Base-by-base conservation (phyloP, 2,329 filamentous ascomycete genomes). In the Fusarium citri region DNA sequence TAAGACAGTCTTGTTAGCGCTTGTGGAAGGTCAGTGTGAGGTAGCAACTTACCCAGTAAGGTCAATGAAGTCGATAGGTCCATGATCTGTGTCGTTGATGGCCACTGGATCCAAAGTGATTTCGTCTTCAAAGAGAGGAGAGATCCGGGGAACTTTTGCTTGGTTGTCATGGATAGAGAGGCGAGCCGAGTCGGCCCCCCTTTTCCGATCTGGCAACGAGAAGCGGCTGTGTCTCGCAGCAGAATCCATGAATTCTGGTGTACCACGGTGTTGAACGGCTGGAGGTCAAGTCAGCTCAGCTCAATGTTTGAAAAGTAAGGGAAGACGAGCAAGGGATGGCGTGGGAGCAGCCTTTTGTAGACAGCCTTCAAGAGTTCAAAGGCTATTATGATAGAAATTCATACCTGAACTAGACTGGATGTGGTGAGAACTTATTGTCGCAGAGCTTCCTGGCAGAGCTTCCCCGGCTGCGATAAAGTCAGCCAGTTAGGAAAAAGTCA, bases 41-140 rank as follows among this genome's bases (percentile, higher is more conserved):
- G 37, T 16, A 22, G 16, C 23, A 59, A 64, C 76, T 62, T 78
- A 81, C 78, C 80, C 81, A 66, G 81, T 84, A 72, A 84, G 78
- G 71, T 84, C 82, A 57, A 83, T 82, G 37, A 82, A 69, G 25
- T 71, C 69, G 28, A 72, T 31, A 20, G 48, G 40, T 23, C 28
- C 56, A 22, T 78, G 76, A 45, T 74, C 34, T 22, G 55, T 40
- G n/a, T 55, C 64, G 55, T 41, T 63, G 28, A 53, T 50, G 53
- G 43, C 28, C 11, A 34, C 46, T 16, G 34, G 28, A 40, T 53
- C 50, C 9, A 61, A 63, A 34, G 63, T 64, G 12, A 53, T 56
- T n/a, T 66, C 49, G 23, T 54, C 47, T 43, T 23, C 30, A 5
- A 61, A 62, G 23, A 46, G 53, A 14, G 78, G 75, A 26, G 75